Base-by-base conservation (phyloP, 2,329 filamentous ascomycete species). In the Claviceps citrina region DNA sequence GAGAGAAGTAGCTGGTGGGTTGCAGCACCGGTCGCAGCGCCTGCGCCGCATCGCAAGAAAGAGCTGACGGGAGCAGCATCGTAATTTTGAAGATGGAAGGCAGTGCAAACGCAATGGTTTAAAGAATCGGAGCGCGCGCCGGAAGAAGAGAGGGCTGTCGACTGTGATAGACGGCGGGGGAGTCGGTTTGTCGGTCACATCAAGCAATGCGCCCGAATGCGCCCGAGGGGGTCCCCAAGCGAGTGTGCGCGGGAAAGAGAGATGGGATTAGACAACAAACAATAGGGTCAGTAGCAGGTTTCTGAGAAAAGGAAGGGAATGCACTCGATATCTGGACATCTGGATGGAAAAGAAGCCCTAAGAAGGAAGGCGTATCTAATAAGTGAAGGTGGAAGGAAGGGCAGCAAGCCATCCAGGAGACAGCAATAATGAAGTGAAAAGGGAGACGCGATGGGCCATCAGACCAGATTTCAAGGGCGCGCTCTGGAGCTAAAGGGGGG, bases 51-150 rank as follows among this genome's bases (percentile, higher is more conserved):
- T 76, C 72, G 68, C 72, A 76, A 24, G 68, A 61, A 33, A 77
- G 56, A 27, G 72, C 69, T 24, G 73, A 76, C 16, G 73, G 72
- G 45, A 76, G 66, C 43, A 77, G 58, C 73, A 78, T 78, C n/a
- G 12, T 38, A 32, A 10, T 8, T 16, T 9, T 15, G 37, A 18
- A 10, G 7, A 4, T 16, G 2, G 13, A 25, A 8, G 2, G 5
- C 6, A 13, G 20, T 31, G 22, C 30, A 12, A 26, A 22, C 25
- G 18, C 24, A 7, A 19, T 22, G 18, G 8, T 3, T 2, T 30
- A 7, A 22, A 30, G 8, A 31, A 8, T 13, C 30, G 2, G 19
- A 24, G 9, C 13, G 32, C 16, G 24, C 18, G n/a, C 26, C 6
- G 16, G 18, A 9, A 9, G 26, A 13, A 36, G 16, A 13, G 13